Evolutionary conservation across 257 asterid species (phyloP).

Genomic region (Rhazya stricta): DNA sequence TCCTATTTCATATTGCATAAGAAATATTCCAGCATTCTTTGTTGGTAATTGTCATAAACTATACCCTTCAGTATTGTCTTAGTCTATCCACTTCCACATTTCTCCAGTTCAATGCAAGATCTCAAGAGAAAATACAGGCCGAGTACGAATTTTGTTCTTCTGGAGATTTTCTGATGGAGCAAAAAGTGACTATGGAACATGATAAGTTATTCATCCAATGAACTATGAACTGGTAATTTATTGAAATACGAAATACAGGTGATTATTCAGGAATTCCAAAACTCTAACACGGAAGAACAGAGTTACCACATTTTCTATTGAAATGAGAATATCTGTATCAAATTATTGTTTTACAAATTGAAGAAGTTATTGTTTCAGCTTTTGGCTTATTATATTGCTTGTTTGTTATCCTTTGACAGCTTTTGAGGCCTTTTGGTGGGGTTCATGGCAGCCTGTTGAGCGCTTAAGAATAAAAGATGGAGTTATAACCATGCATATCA

Average conservation of each 20-base stretch:
- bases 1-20: not conserved
- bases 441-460: conserved; percentile 76
- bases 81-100: not conserved
- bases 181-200: not conserved
- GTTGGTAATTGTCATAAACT: not conserved
- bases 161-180: not conserved
- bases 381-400: conserved; percentile 11
- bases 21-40: not conserved
- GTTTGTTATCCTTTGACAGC: conserved; percentile 44
- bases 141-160: not conserved
- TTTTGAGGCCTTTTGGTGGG: conserved; percentile 72
- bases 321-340: conserved; percentile 2
- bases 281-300: not conserved
- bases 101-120: conserved; percentile 3
- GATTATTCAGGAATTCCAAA: not conserved
- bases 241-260: not conserved
- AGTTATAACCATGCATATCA: conserved; percentile 33
- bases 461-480: conserved; percentile 51
- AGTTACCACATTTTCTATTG: not conserved
- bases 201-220: not conserved
- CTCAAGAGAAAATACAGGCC: not conserved
- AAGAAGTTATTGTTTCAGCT: not conserved
- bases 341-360: not conserved
- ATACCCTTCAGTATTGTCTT: not conserved
- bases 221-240: not conserved